Evolutionary conservation across 2,329 filamentous ascomycete genomes (phyloP).

Genomic region (Fusarium sp.): DNA sequence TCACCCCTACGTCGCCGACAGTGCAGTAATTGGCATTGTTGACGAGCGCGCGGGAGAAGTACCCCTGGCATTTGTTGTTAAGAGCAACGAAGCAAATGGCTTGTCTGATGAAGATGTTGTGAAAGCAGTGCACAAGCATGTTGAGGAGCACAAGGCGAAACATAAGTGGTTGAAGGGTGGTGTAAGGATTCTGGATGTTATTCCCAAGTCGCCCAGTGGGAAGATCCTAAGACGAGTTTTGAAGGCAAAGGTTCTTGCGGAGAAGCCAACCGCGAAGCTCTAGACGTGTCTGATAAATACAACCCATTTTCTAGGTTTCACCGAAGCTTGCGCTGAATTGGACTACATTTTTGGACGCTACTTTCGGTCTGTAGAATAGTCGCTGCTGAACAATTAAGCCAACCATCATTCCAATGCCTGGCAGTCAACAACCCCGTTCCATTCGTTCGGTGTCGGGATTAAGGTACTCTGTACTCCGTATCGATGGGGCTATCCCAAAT

Average conservation of each 20-base stretch:
- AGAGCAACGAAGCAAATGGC: constrained; percentile 59
- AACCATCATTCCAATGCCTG: too few relatives aligned
- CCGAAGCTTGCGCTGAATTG: too few relatives aligned
- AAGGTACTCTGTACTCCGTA: too few relatives aligned
- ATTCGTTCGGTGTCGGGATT: too few relatives aligned
- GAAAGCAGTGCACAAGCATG: constrained; percentile 67
- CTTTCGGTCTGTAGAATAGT: too few relatives aligned
- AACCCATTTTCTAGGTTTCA: not conserved
- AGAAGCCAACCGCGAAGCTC: constrained; percentile 21
- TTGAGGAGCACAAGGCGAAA: constrained; percentile 73
- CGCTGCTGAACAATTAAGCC: too few relatives aligned
- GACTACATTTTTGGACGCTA: too few relatives aligned
- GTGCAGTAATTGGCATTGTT: constrained; percentile 78
- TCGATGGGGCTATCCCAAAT: too few relatives aligned
- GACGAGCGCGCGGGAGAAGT: constrained; percentile 70
- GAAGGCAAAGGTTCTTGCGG: constrained; percentile 52
- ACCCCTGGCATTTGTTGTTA: constrained; percentile 72
- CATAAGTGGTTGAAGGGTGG: constrained; percentile 76
- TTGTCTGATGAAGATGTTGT: constrained; percentile 64
- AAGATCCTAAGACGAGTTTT: constrained; percentile 65
- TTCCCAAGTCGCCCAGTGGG: constrained; percentile 79
- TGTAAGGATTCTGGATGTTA: constrained; percentile 71
- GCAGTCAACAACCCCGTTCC: too few relatives aligned
- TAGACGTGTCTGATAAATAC: not conserved
- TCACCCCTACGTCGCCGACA: constrained; percentile 78